These are phyloP conservation scores for Ascoidea rubescens DNA, from an alignment of 805 yeast species.

Conservation along the genomic window DNA sequence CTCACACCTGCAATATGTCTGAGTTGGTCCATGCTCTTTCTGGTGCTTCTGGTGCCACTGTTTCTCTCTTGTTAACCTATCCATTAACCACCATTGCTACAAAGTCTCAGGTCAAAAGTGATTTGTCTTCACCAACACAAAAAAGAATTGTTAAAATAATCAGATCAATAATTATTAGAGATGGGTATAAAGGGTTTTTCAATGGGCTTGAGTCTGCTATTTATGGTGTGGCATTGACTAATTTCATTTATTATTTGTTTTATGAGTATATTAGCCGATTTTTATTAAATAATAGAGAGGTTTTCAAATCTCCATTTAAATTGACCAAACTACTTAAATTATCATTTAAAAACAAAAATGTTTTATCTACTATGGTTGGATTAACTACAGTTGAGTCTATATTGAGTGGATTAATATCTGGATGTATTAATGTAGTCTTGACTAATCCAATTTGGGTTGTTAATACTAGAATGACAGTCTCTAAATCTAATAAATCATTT, in stretches of 20 bases:
- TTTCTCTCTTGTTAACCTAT: conserved; percentile 76
- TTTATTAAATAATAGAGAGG: conserved; percentile 20
- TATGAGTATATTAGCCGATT: conserved; percentile 56
- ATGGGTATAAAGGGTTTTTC: conserved; percentile 47
- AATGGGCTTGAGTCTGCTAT: conserved; percentile 82
- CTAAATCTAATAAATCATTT: conserved; percentile 12
- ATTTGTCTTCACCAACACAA: conserved; percentile 9
- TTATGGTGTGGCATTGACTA: conserved; percentile 74
- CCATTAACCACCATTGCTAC: conserved; percentile 83
- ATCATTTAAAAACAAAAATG: conserved; percentile 3
- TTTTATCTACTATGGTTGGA: conserved; percentile 15
- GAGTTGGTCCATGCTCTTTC: conserved; percentile 90
- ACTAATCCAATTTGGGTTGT: conserved; percentile 95
- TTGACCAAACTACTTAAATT: conserved; percentile 15
- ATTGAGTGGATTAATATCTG: conserved; percentile 73
- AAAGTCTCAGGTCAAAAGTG: conserved; percentile 45
- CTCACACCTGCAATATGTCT: too few species aligned
- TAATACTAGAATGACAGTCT: conserved; percentile 76
- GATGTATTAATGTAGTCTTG: conserved; percentile 65
- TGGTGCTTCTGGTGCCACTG: conserved; percentile 89
- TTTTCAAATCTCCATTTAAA: too few species aligned
- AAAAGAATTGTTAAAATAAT: conserved; percentile 24
- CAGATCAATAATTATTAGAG: conserved; percentile 33
- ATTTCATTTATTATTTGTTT: conserved; percentile 82
- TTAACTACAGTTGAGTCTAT: conserved; percentile 55